A percentile compares a stretch with the other conserved stretches of the same genome.
Conservation (phyloP, 768 basidiomycete species). For the Russula compacta region DNA sequence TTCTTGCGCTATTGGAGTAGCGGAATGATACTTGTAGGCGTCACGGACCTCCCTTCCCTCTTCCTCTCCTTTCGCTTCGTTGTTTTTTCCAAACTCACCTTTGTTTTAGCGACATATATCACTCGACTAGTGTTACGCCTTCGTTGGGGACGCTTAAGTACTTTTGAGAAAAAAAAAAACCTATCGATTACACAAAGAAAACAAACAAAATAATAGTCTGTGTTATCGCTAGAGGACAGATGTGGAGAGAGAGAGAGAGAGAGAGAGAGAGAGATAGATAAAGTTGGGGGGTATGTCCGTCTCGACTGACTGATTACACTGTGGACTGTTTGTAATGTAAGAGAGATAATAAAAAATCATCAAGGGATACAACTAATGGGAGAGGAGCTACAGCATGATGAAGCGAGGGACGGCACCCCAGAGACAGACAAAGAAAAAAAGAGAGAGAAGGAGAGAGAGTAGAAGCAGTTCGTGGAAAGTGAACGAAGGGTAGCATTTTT, state of each 20-base stretch:
- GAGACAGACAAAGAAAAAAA: neutral
- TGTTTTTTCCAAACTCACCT: neutral
- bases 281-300: too few relatives aligned
- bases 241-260: too few relatives aligned
- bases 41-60: neutral
- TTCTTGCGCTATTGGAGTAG: conserved; percentile 7
- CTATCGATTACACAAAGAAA: neutral
- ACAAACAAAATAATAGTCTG: too few relatives aligned
- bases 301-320: too few relatives aligned
- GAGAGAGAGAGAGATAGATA: too few relatives aligned
- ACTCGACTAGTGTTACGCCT: neutral
- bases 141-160: neutral
- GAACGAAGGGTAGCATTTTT: too few relatives aligned
- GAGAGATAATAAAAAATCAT: too few relatives aligned
- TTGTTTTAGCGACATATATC: neutral
- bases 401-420: too few relatives aligned
- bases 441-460: neutral
- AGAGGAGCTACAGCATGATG: too few relatives aligned
- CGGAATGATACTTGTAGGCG: neutral
- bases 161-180: neutral
- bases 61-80: neutral
- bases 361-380: too few relatives aligned
- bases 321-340: too few relatives aligned
- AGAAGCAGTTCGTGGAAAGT: neutral
- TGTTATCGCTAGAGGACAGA: too few relatives aligned